Percentiles rank a stretch among this genome's conserved stretches.
Evolutionary conservation across 805 yeast genomes (phyloP).

Genomic region (Grigorovia humatica): DNA sequence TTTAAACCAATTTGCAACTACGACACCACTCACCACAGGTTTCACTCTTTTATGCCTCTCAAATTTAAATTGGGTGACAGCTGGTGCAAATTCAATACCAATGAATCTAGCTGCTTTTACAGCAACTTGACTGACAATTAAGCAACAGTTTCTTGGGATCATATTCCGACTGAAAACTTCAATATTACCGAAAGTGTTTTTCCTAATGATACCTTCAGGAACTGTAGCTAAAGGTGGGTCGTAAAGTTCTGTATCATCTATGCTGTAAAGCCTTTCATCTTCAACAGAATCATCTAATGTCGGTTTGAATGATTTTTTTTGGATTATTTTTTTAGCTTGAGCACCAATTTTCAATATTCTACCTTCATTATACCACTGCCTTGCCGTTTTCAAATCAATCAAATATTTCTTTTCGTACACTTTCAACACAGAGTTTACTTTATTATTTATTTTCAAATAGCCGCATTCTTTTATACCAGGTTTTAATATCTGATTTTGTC

Average conservation of each 20-base stretch:
- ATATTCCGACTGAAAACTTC: conserved; percentile 69
- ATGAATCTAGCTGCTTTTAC: conserved; percentile 62
- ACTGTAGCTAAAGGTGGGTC: conserved; percentile 49
- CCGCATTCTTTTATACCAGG: conserved; percentile 63
- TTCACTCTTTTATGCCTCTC: conserved; percentile 37
- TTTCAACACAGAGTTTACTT: conserved; percentile 35
- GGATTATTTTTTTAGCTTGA: conserved; percentile 43
- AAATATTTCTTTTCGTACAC: conserved; percentile 66
- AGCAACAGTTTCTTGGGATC: conserved; percentile 73
- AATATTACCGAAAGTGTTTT: conserved; percentile 73
- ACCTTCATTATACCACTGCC: conserved; percentile 81
- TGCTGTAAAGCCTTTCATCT: conserved; percentile 64
- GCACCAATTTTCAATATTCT: conserved; percentile 62
- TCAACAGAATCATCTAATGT: conserved; percentile 42
- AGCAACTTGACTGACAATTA: conserved; percentile 45
- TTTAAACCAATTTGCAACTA: conserved; percentile 48
- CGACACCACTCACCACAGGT: conserved; percentile 65
- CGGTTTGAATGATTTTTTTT: conserved; percentile 28
- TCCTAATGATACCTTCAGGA: conserved; percentile 51
- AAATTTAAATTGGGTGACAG: conserved; percentile 81
- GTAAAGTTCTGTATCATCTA: conserved; percentile 64
- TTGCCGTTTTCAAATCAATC: conserved; percentile 53
- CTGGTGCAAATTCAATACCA: conserved; percentile 73
- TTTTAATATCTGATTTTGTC: conserved; percentile 58
- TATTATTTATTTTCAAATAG: conserved; percentile 39